Base-by-base conservation (phyloP, 306 rosid species). In the Gastrolobium bilobum region DNA sequence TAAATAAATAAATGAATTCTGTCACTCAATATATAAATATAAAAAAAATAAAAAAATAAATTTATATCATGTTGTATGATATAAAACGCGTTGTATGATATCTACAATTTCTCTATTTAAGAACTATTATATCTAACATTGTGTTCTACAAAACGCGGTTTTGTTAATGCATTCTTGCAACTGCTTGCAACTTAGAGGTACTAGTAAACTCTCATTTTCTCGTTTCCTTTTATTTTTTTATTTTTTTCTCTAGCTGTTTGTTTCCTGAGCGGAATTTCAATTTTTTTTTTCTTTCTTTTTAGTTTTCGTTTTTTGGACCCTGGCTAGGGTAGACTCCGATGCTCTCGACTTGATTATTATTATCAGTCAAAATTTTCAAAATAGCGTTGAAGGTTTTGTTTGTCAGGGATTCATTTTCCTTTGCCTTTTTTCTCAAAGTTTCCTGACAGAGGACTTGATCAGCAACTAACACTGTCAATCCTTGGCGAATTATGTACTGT, bases 231-330 rank as follows among this genome's bases (percentile, higher is more conserved):
- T 9, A 31, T n/a, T n/a, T 14, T 1, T 13, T 52, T 34, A 11
- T 48, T 29, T 46, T 10, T 42, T 68, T 7, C 30, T 46, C 39
- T 31, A 7, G 60, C 60, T 14, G 47, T 52, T 33, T 79, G 63
- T 60, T 84, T 35, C 57, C 48, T 64, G 34, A 75, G 42, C 62
- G 73, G 33, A 66, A 34, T 61, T 62, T 42, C 31, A 7, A 9
- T 68, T 73, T 11, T 30, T 29, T 61, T 6, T 15, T 58, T 1
- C 4, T 38, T 20, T 20, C 26, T 0, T 46, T 38, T n/a, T 5
- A 4, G 6, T 54, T 63, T 62, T 52, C 61, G 9, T 58, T 31
- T 33, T 30, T 34, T 54, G 53, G 6, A 1, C n/a, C 59, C 6
- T 57, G 30, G 33, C 15, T 57, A 5, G 14, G 26, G 20, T 57